Percentiles rank a stretch among this genome's conserved stretches.
Conservation (phyloP, 306 rosid species). For the Abrus precatorius region DNA sequence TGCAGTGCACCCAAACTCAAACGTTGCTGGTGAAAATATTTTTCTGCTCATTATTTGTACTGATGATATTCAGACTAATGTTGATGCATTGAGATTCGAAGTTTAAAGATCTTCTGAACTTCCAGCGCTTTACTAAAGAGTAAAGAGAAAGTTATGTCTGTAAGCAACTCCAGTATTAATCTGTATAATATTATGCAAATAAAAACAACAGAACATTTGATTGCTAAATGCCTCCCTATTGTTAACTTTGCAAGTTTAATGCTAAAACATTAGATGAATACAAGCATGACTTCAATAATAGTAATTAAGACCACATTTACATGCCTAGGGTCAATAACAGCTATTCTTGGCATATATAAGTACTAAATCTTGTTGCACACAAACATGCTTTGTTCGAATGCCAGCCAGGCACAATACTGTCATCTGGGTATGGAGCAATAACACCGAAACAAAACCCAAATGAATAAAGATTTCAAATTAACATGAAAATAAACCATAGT, state of each 20-base stretch:
- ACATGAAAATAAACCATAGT: conserved; percentile 10
- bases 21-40: neutral
- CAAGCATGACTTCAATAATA: conserved; percentile 2
- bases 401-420: conserved; percentile 3
- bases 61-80: conserved; percentile 2
- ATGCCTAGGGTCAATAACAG: conserved; percentile 18
- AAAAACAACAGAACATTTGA: conserved; percentile 1
- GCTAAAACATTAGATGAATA: conserved; percentile 28
- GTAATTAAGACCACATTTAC: conserved; percentile 13
- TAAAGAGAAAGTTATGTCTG: conserved; percentile 29
- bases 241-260: conserved; percentile 26
- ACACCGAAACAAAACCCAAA: conserved; percentile 29
- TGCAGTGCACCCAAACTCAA: conserved; percentile 35
- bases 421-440: conserved; percentile 38
- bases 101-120: conserved; percentile 9
- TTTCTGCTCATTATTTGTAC: conserved; percentile 19
- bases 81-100: conserved; percentile 29
- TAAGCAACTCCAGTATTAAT: conserved; percentile 30
- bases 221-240: conserved; percentile 9
- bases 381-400: conserved; percentile 10
- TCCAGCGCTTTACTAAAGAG: conserved; percentile 23
- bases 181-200: neutral
- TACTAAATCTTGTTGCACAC: conserved; percentile 25
- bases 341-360: conserved; percentile 11
- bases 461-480: conserved; percentile 31